Evolutionary conservation across 1,284 basidiomycete species (phyloP), one percentile per base, ranked within the genome.

Genomic region (Neonothopanus nambi): DNA sequence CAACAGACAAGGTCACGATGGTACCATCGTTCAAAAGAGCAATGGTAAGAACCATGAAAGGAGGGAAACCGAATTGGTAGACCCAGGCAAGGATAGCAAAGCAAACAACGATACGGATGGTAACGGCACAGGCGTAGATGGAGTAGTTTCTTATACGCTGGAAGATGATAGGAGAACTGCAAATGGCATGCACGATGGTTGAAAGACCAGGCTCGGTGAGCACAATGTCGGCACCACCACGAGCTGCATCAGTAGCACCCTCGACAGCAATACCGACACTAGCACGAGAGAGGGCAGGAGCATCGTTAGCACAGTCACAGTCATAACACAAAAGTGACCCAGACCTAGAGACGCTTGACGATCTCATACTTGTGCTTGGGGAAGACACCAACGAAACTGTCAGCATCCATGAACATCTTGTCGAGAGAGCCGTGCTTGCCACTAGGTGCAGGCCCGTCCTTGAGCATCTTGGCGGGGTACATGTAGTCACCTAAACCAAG

Each of bases 41-140:
- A 63, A 98, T 96, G 74, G 98, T 92, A 72, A 98, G 89, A 61
- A 98, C 87, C 95, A 98, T 98, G 87, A 98, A 98, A 15, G 95
- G 94, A 65, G 95, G 95, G 92, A 98, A 98, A 75, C 96, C 91
- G 73, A 95, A 94, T 79, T 90, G 87, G 88, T 95, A 98, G 55
- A 89, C 89, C 70, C 98, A 98, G 49, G 93, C 91, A 69, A 98
- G 83, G 75, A 98, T 87, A 63, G 95, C 86, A 77, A 98, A 98
- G 75, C 93, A 95, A 63, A 97, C 91, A 62, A 98, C 95, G 71
- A 98, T 95, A 91, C 95, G 95, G 75, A 97, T 97, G 59, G 94
- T 96, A 66, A 97, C 93, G 63, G 93, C 88, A 70, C 90, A 93
- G 47, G 89, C 89, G 67, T 88, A 89, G 81, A 95, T 95, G 65